A percentile compares a stretch with the other conserved stretches of the same genome.
Conservation (phyloP, 2,329 filamentous ascomycete species). For the Nakataea oryzae region DNA sequence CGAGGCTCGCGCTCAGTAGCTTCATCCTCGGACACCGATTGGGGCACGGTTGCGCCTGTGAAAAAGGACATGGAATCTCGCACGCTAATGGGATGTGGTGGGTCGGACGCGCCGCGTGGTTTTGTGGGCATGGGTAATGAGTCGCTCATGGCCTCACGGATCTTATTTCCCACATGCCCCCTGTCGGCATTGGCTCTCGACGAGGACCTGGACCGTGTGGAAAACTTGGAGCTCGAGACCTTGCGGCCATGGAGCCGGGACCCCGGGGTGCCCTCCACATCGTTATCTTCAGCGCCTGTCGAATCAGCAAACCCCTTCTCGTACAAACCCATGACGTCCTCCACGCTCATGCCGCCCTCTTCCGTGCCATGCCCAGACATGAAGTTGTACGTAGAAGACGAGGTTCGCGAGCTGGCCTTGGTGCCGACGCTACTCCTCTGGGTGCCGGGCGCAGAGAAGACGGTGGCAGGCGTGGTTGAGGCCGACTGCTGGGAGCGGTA, state of each 20-base stretch:
- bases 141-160: slow-evolving; percentile 29
- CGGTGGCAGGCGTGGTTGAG: slow-evolving; percentile 46
- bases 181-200: slow-evolving; percentile 4
- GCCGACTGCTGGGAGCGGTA: slow-evolving; percentile 44
- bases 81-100: slow-evolving; percentile 18
- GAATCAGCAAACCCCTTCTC: slow-evolving; percentile 50
- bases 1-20: slow-evolving; percentile 18
- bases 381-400: slow-evolving; percentile 35
- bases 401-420: slow-evolving; percentile 62
- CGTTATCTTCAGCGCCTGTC: slow-evolving; percentile 31
- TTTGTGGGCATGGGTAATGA: slow-evolving; percentile 17
- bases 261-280: slow-evolving; percentile 16
- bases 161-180: slow-evolving; percentile 17
- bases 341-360: slow-evolving; percentile 49
- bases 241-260: slow-evolving; percentile 7
- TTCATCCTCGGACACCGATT: slow-evolving; percentile 21
- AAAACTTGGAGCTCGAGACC: neutral
- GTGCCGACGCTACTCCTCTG: slow-evolving; percentile 76
- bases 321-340: slow-evolving; percentile 63
- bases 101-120: slow-evolving; percentile 8
- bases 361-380: slow-evolving; percentile 15
- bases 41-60: slow-evolving; percentile 20
- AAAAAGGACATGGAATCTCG: slow-evolving; percentile 29
- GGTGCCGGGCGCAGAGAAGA: slow-evolving; percentile 41
- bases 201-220: neutral